Evolutionary conservation across 2,329 filamentous ascomycete species (phyloP), one percentile per base, ranked within the genome.

Genomic region (Beauveria brongniartii): DNA sequence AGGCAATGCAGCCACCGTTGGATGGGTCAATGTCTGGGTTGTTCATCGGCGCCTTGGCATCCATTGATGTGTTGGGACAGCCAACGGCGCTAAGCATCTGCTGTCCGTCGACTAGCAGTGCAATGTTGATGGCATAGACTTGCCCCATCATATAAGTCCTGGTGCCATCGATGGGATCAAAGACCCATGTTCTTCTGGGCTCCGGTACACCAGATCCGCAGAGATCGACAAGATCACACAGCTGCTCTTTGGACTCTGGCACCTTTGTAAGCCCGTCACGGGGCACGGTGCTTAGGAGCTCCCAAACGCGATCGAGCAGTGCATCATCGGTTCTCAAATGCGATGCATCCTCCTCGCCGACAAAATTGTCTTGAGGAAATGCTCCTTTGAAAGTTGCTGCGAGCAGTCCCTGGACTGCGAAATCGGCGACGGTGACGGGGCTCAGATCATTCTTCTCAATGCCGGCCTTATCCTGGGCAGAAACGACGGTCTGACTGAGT

Each of bases 101-200:
- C 61, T 72, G 69, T 3, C 81, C 79, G 28, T 77, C 79, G 37
- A 79, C 72, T 3, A 85, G 68, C 3, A 85, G 74, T 2, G 75
- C 81, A 20, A 83, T 74, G 62, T 85, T 85, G 69, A 84, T 80
- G 61, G 81, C 82, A 64, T 84, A 85, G 52, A 82, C 76, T 65
- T 82, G 73, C 6, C 79, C 77, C 12, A 73, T 71, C 9, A 85
- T 73, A 59, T 82, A 85, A 0, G 81, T 83, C 70, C 81, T 79
- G 2, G 82, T 85, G 8, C 82, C 82, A 64, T 85, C 82, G 34
- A 85, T 84, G 0, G 82, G 82, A 65, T 85, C 82, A 65, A 85
- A 84, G 0, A 85, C 76, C 82, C 82, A 85, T 9, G 78, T 77
- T 16, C 81, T 69, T 2, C 61, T 59, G 3, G 67, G 65, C 7